Percentiles rank a stretch among this genome's conserved stretches.
phyloP scores from a whole-genome alignment of 208 protist genomes.

The Angomonas desouzai region DNA sequence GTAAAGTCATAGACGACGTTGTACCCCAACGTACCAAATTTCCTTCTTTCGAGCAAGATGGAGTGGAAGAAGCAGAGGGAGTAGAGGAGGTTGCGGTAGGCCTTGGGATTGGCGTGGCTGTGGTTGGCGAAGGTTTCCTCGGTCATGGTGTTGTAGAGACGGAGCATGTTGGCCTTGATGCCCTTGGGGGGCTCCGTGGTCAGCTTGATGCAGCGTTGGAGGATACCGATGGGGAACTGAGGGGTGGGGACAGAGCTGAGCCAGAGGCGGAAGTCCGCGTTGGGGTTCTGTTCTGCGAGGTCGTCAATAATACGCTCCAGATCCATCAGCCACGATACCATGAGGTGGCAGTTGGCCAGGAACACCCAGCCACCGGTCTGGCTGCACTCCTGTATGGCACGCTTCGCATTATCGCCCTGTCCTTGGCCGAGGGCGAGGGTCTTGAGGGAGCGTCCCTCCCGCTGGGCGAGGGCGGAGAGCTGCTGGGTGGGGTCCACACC shows the following conservation, averaged over 20 bases:
- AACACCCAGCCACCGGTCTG: slow-evolving; percentile 97
- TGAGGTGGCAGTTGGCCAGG: slow-evolving; percentile 98
- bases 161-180: slow-evolving; percentile 96
- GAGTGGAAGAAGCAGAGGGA: slow-evolving; percentile 97
- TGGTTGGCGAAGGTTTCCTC: slow-evolving; percentile 88
- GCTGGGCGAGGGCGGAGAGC: slow-evolving; percentile 88
- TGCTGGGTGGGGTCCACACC: slow-evolving; percentile 97
- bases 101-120: slow-evolving; percentile 49
- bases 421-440: slow-evolving; percentile 97
- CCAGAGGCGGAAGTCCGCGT: slow-evolving; percentile 98
- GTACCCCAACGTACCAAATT: slow-evolving; percentile 98
- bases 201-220: slow-evolving; percentile 97
- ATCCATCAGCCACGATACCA: slow-evolving; percentile 95
- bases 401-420: slow-evolving; percentile 94
- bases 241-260: slow-evolving; percentile 97
- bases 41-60: slow-evolving; percentile 96
- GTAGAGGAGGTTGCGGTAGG: slow-evolving; percentile 97
- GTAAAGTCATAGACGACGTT: slow-evolving; percentile 99
- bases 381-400: slow-evolving; percentile 90
- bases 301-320: slow-evolving; percentile 97
- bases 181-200: slow-evolving; percentile 98
- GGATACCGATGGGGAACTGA: slow-evolving; percentile 95
- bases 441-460: slow-evolving; percentile 79
- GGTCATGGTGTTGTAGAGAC: slow-evolving; percentile 93
- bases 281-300: slow-evolving; percentile 81